phyloP scores from a whole-genome alignment of 441 rosid species.

The Bruguiera hainesii region DNA sequence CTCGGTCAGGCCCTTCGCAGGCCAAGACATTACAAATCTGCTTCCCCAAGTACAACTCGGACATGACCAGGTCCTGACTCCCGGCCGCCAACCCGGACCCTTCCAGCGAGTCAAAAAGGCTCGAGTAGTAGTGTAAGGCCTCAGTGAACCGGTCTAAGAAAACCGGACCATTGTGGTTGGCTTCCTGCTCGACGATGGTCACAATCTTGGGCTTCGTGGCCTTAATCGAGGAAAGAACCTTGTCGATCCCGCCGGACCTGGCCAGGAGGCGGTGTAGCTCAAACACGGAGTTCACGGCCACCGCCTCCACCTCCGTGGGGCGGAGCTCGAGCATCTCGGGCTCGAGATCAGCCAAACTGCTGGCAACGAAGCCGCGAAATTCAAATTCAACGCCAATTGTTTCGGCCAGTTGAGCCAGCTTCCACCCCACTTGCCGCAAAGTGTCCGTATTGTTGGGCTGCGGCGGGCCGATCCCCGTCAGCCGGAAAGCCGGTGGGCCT shows the following conservation, averaged over 20 bases:
- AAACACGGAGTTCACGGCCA: conserved; percentile 84
- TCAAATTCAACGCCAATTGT: conserved; percentile 72
- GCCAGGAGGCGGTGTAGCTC: conserved; percentile 76
- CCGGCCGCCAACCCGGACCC: conserved; percentile 44
- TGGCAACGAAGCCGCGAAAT: conserved; percentile 77
- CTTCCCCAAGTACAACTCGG: conserved; percentile 70
- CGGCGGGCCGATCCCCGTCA: conserved; percentile 83
- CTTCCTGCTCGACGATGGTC: conserved; percentile 85
- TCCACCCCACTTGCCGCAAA: conserved; percentile 78
- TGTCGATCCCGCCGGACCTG: conserved; percentile 63
- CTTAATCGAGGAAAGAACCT: conserved; percentile 56
- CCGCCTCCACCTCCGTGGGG: conserved; percentile 55
- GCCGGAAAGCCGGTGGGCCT: conserved; percentile 80
- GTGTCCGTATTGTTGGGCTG: conserved; percentile 54
- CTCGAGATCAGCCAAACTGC: conserved; percentile 77
- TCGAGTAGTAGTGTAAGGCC: conserved; percentile 71
- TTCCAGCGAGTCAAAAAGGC: conserved; percentile 82
- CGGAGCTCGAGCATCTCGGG: conserved; percentile 72
- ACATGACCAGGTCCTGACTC: conserved; percentile 47
- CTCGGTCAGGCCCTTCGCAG: conserved; percentile 67
- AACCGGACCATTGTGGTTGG: conserved; percentile 73
- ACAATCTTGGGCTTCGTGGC: conserved; percentile 76
- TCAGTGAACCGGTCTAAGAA: conserved; percentile 84
- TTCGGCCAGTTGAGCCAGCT: conserved; percentile 73
- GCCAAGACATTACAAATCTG: conserved; percentile 75